Evolutionary conservation across 257 asterid genomes (phyloP), one percentile per base, ranked within the genome.

Genomic region (Primulina eburnea): DNA sequence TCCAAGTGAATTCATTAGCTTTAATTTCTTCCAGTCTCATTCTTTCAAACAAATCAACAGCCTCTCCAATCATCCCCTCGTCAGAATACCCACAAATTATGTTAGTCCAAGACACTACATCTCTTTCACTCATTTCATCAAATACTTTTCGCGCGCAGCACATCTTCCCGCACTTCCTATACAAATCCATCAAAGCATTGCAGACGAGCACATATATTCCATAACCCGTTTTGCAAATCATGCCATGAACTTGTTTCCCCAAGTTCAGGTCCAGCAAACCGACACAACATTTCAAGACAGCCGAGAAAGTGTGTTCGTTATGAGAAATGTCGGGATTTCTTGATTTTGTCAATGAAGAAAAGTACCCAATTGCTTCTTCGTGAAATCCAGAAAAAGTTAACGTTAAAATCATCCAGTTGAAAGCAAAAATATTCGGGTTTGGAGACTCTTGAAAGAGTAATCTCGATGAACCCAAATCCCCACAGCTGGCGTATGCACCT

Each of bases 1-100:
- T 88, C 95, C 95, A 86, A 0, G 92, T 83, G 70, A 82, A 82
- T 34, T 83, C 82, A 65, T 88, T 88, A n/a, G 84, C 86, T 33
- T 73, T 47, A 5, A 79, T 55, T 14, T 88, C 89, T 58, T 83
- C 83, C 47, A 66, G 56, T 47, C 75, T 77, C 96, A 89, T 89
- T 37, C 76, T 77, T 38, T 75, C 81, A 53, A 89, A 82, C 77
- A 89, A 73, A 76, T 12, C 34, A 62, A 74, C 74, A 12, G 88
- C 77, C 70, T 85, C 82, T 8, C 78, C 81, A 24, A 80, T 69
- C 69, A 62, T 66, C n/a, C 91, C 88, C 32, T 21, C n/a, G 73
- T 72, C 77, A 11, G 81, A 76, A 68, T 82, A 85, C 59, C 88
- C 76, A 70, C 83, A 82, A 59, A 89, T 85, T 87, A 89, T 70